Evolutionary conservation across 352 stramenopile species (phyloP), one percentile per base, ranked within the genome.

Genomic region (Globisporangium canariense): DNA sequence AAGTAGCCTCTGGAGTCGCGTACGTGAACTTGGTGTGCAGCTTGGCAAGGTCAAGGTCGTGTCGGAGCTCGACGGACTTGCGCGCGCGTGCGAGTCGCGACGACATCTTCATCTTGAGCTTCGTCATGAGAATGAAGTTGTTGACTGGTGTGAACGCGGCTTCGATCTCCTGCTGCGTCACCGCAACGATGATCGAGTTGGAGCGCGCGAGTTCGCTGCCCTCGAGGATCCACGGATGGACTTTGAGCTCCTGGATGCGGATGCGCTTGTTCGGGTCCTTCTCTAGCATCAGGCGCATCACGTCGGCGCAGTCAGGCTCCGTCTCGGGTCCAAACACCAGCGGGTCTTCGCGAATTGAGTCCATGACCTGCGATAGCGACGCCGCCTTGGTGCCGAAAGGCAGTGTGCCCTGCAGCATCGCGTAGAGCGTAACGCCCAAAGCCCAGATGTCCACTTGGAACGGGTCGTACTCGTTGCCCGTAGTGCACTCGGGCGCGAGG

Each of bases 381-480:
- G 71, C 67, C 1, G 81, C 75, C 55, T 78, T 73, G 1, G 66
- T 77, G 13, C 87, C 80, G 43, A 96, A 96, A 1, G 89, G 89
- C 28, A 96, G 68, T 6, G 66, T 73, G 2, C 88, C 84, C 4
- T 86, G 69, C 2, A 92, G 73, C 67, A 94, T 71, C 11, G 73
- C 79, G 57, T 79, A 94, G 64, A 94, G 84, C 4, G 85, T 94
- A 22, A 94, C 82, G 20, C 86, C 89, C 2, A 94, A 60, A 0
- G 89, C 85, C 89, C 89, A 97, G 22, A 93, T 81, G 58, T 97
- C 89, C 11, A 93, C 89, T 20, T 79, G 70, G 50, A 81, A 91
- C 25, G 86, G 82, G 51, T 90, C 83, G 68, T 89, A 94, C 41
- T 80, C 76, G 1, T 93, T 69, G 4, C 86, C 87, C 0, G 75